These are phyloP conservation scores for Cytospora mali DNA, from an alignment of 2,329 filamentous ascomycete genomes.

Conservation along the genomic window DNA sequence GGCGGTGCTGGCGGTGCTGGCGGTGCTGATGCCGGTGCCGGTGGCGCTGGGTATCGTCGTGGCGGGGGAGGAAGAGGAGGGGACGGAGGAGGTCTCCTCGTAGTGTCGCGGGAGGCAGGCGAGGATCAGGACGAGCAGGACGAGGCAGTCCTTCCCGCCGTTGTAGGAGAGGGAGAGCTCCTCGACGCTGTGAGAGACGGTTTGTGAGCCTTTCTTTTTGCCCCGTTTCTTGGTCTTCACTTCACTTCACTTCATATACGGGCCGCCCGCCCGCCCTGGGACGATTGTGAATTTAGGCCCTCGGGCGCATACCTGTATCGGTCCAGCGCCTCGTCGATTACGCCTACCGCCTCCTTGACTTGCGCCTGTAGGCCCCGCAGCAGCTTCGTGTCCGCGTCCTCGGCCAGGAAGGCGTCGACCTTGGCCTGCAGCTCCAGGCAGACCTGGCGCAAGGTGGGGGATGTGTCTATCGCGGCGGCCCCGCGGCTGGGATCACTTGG, in stretches of 20 bases:
- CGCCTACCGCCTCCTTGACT: slow-evolving; percentile 69
- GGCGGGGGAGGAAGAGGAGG: slow-evolving; percentile 34
- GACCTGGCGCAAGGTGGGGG: slow-evolving; percentile 35
- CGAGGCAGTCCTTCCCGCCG: slow-evolving; percentile 95
- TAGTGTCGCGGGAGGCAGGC: slow-evolving; percentile 54
- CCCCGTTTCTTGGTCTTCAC: too few relatives aligned
- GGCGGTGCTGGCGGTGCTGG: slow-evolving; percentile 1
- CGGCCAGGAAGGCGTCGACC: slow-evolving; percentile 67
- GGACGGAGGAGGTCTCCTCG: slow-evolving; percentile 32
- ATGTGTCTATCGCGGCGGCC: slow-evolving; percentile 1
- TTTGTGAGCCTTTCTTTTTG: too few relatives aligned
- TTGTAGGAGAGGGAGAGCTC: slow-evolving; percentile 93
- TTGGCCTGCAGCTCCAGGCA: slow-evolving; percentile 59
- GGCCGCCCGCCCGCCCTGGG: too few relatives aligned
- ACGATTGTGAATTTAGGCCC: too few relatives aligned
- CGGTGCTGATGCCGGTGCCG: slow-evolving; percentile 18
- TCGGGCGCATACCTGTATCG: slow-evolving; percentile 68
- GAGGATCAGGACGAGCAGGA: slow-evolving; percentile 85
- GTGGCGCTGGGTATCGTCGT: slow-evolving; percentile 22
- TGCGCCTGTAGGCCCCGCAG: slow-evolving; percentile 72
- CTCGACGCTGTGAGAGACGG: slow-evolving; percentile 58
- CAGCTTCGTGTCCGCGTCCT: slow-evolving; percentile 54
- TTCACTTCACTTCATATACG: too few relatives aligned
- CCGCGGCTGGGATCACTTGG: slow-evolving; percentile 13
- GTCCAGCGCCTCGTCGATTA: slow-evolving; percentile 75